These are phyloP conservation scores for rapeseed (Brassica napus) DNA, from an alignment of 345 rosid species.

Conservation along the genomic window DNA sequence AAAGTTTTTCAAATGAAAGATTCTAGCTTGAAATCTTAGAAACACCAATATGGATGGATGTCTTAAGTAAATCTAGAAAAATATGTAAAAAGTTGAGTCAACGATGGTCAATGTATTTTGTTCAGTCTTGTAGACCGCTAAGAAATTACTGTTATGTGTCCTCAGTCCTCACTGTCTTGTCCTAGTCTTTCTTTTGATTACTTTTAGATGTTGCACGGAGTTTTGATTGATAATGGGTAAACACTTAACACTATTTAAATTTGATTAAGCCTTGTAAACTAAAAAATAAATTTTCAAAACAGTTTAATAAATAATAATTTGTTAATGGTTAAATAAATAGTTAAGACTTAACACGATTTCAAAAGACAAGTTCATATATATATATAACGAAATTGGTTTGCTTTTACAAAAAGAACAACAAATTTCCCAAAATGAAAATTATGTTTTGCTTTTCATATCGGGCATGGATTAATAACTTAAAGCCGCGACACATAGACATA, in stretches of 20 bases:
- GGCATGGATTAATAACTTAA: neutral
- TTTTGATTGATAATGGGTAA: neutral
- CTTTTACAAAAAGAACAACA: neutral
- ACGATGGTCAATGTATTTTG: too few species aligned
- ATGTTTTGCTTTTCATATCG: neutral
- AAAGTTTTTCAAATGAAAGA: too few species aligned
- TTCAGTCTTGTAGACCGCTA: too few species aligned
- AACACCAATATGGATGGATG: too few species aligned
- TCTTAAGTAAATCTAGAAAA: too few species aligned
- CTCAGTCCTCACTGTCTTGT: too few species aligned
- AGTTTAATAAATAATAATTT: neutral
- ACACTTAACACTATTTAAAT: neutral
- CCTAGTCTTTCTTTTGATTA: too few species aligned
- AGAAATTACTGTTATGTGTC: too few species aligned
- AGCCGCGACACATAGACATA: slow-evolving; percentile 11
- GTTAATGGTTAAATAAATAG: neutral
- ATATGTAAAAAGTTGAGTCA: too few species aligned
- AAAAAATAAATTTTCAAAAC: too few species aligned
- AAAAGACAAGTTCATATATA: neutral
- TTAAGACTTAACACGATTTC: neutral
- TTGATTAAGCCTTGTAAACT: neutral
- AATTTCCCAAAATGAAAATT: neutral
- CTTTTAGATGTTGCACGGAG: neutral
- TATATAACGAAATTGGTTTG: neutral
- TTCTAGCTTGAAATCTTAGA: too few species aligned